phyloP scores from a whole-genome alignment of 805 yeast species.

The Candida sonorensis region DNA sequence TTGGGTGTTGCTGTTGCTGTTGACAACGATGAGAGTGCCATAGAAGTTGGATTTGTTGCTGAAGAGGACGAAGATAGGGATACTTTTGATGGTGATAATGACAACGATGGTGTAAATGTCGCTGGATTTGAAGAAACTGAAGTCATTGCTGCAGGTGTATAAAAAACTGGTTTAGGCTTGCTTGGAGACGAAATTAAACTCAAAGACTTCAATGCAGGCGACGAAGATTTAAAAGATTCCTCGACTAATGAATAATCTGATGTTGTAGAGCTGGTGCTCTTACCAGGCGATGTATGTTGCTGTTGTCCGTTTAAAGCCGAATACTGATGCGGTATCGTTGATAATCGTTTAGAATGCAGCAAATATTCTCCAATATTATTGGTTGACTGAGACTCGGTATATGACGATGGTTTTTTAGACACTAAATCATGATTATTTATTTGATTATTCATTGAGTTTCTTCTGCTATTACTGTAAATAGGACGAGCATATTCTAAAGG shows the following conservation, averaged over 20 bases:
- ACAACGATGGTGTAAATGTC: too few species aligned
- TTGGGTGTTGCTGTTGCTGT: too few species aligned
- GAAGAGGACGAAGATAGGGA: too few species aligned
- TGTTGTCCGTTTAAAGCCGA: constrained; percentile 3
- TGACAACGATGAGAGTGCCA: too few species aligned
- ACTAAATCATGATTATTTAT: constrained; percentile 11
- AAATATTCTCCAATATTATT: constrained; percentile 17
- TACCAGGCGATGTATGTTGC: too few species aligned
- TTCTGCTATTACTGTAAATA: constrained; percentile 9
- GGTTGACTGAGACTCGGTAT: constrained; percentile 13
- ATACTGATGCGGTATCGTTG: constrained; percentile 11
- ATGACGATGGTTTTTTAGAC: constrained; percentile 6
- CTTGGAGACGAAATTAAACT: constrained; percentile 5
- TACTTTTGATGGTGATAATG: too few species aligned
- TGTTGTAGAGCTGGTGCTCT: too few species aligned
- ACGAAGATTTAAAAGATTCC: too few species aligned
- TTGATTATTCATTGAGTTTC: constrained; percentile 5
- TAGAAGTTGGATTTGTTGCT: too few species aligned
- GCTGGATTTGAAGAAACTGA: too few species aligned
- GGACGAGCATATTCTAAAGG: constrained; percentile 17
- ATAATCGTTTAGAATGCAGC: constrained; percentile 6
- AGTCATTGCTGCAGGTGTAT: constrained; percentile 10
- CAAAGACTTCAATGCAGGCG: too few species aligned
- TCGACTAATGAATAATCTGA: too few species aligned
- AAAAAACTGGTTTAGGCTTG: constrained; percentile 16